phyloP scores from a whole-genome alignment of 2,329 filamentous ascomycete genomes.

The Nigrograna mackinnonii region DNA sequence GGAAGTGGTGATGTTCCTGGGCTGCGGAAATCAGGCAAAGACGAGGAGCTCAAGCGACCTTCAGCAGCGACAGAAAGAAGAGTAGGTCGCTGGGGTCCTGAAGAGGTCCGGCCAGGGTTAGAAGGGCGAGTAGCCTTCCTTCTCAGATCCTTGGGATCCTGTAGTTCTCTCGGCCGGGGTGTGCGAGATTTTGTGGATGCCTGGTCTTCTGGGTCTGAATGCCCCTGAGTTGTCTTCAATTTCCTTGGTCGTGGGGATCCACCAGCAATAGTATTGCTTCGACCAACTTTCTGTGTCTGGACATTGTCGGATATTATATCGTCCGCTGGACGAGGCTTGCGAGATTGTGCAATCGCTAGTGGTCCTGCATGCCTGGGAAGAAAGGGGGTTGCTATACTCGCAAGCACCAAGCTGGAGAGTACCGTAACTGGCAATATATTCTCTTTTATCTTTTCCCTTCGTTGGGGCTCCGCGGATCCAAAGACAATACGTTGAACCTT shows the following conservation, averaged over 20 bases:
- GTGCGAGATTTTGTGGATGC: slow-evolving; percentile 43
- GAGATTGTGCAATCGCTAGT: slow-evolving; percentile 78
- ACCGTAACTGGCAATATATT: slow-evolving; percentile 81
- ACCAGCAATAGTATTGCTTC: slow-evolving; percentile 70
- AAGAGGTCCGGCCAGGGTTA: slow-evolving; percentile 21
- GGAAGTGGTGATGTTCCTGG: slow-evolving; percentile 48
- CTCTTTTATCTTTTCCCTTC: slow-evolving; percentile 77
- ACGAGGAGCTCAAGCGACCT: slow-evolving; percentile 69
- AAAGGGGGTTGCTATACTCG: slow-evolving; percentile 73
- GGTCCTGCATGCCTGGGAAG: slow-evolving; percentile 80
- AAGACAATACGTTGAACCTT: slow-evolving; percentile 89
- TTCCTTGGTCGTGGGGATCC: slow-evolving; percentile 47
- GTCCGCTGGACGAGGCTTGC: slow-evolving; percentile 69
- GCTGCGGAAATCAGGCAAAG: slow-evolving; percentile 64
- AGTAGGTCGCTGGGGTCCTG: slow-evolving; percentile 46
- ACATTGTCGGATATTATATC: slow-evolving; percentile 64
- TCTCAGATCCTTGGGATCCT: slow-evolving; percentile 30
- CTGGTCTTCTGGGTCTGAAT: slow-evolving; percentile 40
- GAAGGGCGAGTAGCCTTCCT: slow-evolving; percentile 28
- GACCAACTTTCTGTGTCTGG: slow-evolving; percentile 60
- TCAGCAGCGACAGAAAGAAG: slow-evolving; percentile 62
- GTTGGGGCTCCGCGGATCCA: slow-evolving; percentile 69
- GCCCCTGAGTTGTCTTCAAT: slow-evolving; percentile 41
- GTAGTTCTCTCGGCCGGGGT: slow-evolving; percentile 24
- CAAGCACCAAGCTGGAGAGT: slow-evolving; percentile 78